Percentiles rank a stretch among this genome's conserved stretches.
phyloP scores from a whole-genome alignment of 2,329 filamentous ascomycete genomes.

The Colletotrichum sp. region DNA sequence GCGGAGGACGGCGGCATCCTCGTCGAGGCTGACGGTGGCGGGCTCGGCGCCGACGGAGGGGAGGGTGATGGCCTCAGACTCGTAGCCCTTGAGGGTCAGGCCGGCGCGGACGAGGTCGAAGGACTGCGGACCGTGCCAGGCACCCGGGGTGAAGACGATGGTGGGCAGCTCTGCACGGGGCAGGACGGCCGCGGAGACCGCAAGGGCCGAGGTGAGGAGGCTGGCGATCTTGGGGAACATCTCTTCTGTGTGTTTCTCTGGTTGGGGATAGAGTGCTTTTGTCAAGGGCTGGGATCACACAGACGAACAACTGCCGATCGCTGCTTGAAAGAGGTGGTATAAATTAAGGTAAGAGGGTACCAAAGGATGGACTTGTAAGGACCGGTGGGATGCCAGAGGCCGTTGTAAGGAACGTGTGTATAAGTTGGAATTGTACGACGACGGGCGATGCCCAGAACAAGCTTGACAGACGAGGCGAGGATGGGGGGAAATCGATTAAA shows the following conservation, averaged over 20 bases:
- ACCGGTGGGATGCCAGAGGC: not conserved
- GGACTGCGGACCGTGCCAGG: conserved; percentile 37
- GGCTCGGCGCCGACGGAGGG: conserved; percentile 35
- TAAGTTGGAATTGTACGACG: not conserved
- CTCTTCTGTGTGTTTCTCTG: not conserved
- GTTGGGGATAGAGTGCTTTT: not conserved
- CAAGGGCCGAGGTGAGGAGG: not conserved
- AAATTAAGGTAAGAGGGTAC: not conserved
- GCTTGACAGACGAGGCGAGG: not conserved
- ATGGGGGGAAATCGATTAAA: not conserved
- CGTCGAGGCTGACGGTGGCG: conserved; percentile 25
- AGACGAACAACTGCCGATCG: not conserved
- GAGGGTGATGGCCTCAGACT: conserved; percentile 32
- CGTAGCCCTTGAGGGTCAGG: conserved; percentile 35
- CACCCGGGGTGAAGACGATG: conserved; percentile 43
- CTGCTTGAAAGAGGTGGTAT: not conserved
- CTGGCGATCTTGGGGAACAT: conserved; percentile 1
- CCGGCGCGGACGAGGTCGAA: conserved; percentile 32
- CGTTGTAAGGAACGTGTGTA: not conserved
- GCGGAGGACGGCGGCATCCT: conserved; percentile 38
- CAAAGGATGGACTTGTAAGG: not conserved
- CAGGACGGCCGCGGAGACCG: not conserved
- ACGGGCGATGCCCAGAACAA: not conserved
- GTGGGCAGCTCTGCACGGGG: conserved; percentile 13
- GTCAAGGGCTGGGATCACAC: not conserved